Base-by-base conservation (phyloP, 1,284 basidiomycete species). In the Malassezia globosa region DNA sequence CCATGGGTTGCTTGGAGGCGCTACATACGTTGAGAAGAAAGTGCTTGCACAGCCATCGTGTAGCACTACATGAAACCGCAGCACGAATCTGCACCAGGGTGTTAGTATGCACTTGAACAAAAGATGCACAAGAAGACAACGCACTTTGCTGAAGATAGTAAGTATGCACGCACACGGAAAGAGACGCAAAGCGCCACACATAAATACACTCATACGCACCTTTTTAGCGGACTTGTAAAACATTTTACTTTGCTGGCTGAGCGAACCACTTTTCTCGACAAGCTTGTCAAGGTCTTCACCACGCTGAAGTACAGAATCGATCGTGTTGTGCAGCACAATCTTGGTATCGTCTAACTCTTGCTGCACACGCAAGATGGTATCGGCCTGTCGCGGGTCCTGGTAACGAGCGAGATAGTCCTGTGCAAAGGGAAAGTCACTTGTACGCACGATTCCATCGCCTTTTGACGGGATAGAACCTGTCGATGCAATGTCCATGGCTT, bases 291-390 rank as follows among this genome's bases (percentile, higher is more conserved):
- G 79, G 74, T 90, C 94, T 79, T 97, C 92, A 34, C 94, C 94
- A 26, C 94, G 81, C 73, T 94, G 83, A 29, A 99, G 78, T 2
- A 99, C 92, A 2, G 85, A 87, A 72, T 99, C 94, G 66, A 99
- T 99, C 13, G 94, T 99, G 79, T 97, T 95, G 79, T 97, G 94
- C 65, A 54, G 23, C 29, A 97, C 82, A 61, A 99, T 92, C 82
- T 99, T 99, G 7, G 94, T 97, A 77, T 99, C 94, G 71, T 99
- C 94, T 40, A 99, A 75, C 72, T 99, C 94, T 72, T 89, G 84
- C 73, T 99, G 94, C 14, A 99, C 94, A 64, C 84, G 82, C 90
- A 97, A 92, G 68, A 99, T 96, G 16, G 87, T 84, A 75, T 99
- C 94, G 4, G 94, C 94, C 75, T 97, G 90, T 57, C 83, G 80